Percentiles rank a stretch among this genome's conserved stretches.
These are phyloP conservation scores for Stygiomarasmius scandens DNA, from an alignment of 1,284 basidiomycete species.

Conservation along the genomic window DNA sequence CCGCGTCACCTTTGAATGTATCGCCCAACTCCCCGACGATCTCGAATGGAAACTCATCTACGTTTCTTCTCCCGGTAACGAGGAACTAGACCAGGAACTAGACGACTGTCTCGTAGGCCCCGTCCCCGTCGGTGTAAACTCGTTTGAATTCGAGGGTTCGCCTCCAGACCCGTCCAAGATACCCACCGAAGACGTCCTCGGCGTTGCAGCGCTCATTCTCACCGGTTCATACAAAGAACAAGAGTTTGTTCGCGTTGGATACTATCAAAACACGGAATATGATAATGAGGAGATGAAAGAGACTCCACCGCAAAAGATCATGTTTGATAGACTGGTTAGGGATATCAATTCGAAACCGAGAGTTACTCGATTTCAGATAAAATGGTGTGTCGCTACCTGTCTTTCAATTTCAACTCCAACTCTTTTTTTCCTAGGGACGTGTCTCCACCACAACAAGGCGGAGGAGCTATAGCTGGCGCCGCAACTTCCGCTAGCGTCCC, in stretches of 20 bases:
- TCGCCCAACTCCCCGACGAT: conserved; percentile 90
- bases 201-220: conserved; percentile 89
- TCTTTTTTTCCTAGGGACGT: conserved; percentile 59
- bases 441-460: conserved; percentile 51
- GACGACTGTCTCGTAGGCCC: conserved; percentile 97
- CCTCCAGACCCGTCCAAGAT: conserved; percentile 76
- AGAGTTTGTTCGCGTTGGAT: conserved; percentile 98
- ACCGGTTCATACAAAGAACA: conserved; percentile 92
- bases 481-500: conserved; percentile 80
- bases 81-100: conserved; percentile 93
- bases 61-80: conserved; percentile 91
- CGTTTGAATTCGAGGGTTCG: conserved; percentile 92
- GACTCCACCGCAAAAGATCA: conserved; percentile 67
- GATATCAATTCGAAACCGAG: conserved; percentile 93
- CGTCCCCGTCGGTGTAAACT: conserved; percentile 92
- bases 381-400: conserved; percentile 59
- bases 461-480: conserved; percentile 59
- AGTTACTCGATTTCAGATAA: conserved; percentile 90
- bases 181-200: conserved; percentile 82
- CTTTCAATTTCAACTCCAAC: conserved; percentile 4
- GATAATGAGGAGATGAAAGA: conserved; percentile 90
- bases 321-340: conserved; percentile 80
- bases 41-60: conserved; percentile 98
- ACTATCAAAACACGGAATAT: conserved; percentile 99
- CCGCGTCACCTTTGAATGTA: conserved; percentile 97